Percentiles rank a stretch among this genome's conserved stretches.
Conservation (phyloP, 2,329 filamentous ascomycete species). For the Didymella lethalis region DNA sequence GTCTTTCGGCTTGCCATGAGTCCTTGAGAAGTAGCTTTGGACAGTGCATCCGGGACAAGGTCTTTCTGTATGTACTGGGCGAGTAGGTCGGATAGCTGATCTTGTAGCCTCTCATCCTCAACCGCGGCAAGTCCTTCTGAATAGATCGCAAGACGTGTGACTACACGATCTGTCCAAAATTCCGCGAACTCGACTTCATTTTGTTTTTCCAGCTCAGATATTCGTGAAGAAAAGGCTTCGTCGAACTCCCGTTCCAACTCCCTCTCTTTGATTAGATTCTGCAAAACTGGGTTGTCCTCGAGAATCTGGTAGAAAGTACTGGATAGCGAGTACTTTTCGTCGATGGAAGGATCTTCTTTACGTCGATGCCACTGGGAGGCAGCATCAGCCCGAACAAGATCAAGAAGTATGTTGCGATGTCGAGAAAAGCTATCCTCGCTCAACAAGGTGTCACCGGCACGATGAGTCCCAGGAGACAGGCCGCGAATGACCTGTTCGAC, state of each 20-base stretch:
- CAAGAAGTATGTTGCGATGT: constrained; percentile 26
- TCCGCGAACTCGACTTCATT: constrained; percentile 41
- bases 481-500: constrained; percentile 25
- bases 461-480: constrained; percentile 16
- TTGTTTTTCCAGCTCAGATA: constrained; percentile 38
- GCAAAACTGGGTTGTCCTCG: constrained; percentile 17
- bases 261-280: constrained; percentile 31
- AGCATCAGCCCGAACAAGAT: constrained; percentile 32
- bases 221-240: constrained; percentile 34
- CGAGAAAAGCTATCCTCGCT: constrained; percentile 22
- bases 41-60: constrained; percentile 43
- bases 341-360: constrained; percentile 28
- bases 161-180: constrained; percentile 47
- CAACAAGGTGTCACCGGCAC: constrained; percentile 31
- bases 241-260: constrained; percentile 31
- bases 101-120: constrained; percentile 41
- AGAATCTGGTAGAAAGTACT: constrained; percentile 26
- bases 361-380: constrained; percentile 35
- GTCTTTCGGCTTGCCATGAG: constrained; percentile 44
- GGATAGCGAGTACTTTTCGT: constrained; percentile 36
- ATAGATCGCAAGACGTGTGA: constrained; percentile 38
- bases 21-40: constrained; percentile 43
- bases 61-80: constrained; percentile 43
- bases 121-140: constrained; percentile 33
- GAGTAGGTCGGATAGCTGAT: constrained; percentile 47